These are phyloP conservation scores for Cryoendolithus antarcticus DNA, from an alignment of 2,329 filamentous ascomycete genomes.

Conservation along the genomic window DNA sequence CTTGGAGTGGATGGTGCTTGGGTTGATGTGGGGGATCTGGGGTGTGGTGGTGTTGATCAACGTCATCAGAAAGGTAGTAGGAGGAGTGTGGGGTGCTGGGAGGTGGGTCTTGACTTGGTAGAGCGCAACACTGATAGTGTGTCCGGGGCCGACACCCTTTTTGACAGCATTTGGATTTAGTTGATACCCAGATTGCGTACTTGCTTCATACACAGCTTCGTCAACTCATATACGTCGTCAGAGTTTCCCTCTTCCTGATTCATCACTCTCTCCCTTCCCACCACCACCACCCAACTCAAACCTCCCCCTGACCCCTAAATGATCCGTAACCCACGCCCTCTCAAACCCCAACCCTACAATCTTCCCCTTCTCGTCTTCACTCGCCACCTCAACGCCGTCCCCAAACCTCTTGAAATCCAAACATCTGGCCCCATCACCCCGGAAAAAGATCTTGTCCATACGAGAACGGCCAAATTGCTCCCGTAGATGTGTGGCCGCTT, in stretches of 20 bases:
- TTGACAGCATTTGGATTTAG: background rate
- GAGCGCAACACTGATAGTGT: background rate
- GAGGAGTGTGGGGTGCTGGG: conserved; percentile 46
- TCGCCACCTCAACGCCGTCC: conserved; percentile 30
- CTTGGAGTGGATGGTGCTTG: conserved; percentile 78
- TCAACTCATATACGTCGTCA: too few relatives aligned
- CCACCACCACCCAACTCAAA: conserved; percentile 6
- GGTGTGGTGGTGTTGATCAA: conserved; percentile 62
- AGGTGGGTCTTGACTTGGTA: conserved; percentile 48
- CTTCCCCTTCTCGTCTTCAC: conserved; percentile 21
- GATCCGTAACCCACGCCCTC: conserved; percentile 38
- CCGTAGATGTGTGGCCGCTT: conserved; percentile 30
- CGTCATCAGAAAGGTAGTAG: conserved; percentile 49
- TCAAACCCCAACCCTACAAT: conserved; percentile 25
- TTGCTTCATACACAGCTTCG: too few relatives aligned
- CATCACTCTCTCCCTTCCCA: too few relatives aligned
- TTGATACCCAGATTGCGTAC: too few relatives aligned
- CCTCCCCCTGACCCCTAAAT: conserved; percentile 32
- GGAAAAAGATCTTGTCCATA: conserved; percentile 44
- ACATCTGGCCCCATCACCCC: conserved; percentile 23
- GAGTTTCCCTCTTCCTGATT: too few relatives aligned
- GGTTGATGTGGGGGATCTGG: conserved; percentile 92
- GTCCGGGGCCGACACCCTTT: background rate
- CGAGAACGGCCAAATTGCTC: conserved; percentile 37
- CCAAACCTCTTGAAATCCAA: conserved; percentile 37